Conservation (phyloP, 257 asterid genomes). For the Hygrophila difformis region DNA sequence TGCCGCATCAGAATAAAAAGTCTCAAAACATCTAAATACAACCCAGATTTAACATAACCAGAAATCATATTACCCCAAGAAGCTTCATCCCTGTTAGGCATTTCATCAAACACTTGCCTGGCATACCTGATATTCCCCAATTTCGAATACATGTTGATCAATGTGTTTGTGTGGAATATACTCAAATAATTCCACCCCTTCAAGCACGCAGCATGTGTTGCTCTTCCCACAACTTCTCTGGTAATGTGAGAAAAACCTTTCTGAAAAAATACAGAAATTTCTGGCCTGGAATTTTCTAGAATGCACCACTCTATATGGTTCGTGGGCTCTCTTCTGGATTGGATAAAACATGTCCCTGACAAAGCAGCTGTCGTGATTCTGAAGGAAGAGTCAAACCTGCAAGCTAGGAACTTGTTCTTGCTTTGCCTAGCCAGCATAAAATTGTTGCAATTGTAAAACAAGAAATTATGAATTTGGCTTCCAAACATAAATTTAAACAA, state of each 20-base stretch:
- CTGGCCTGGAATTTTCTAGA: conserved; percentile 33
- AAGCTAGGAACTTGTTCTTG: conserved; percentile 36
- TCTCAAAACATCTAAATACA: conserved; percentile 30
- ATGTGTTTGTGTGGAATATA: conserved; percentile 54
- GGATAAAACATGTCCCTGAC: conserved; percentile 18
- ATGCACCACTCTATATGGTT: conserved; percentile 29
- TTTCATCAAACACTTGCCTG: conserved; percentile 50
- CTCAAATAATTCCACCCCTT: conserved; percentile 39
- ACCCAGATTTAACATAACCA: conserved; percentile 26
- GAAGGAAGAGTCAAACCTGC: conserved; percentile 26
- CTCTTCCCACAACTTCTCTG: conserved; percentile 34
- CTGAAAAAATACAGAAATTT: conserved; percentile 48
- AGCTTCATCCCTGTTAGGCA: conserved; percentile 57
- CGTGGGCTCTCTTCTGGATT: conserved; percentile 37
- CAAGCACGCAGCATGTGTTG: conserved; percentile 44
- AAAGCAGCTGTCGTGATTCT: conserved; percentile 28
- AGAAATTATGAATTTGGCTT: too few species aligned
- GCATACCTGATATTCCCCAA: conserved; percentile 21
- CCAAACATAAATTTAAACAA: too few species aligned
- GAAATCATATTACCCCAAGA: conserved; percentile 89
- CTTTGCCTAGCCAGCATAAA: conserved; percentile 40
- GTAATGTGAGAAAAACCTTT: conserved; percentile 72
- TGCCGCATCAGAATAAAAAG: conserved; percentile 57
- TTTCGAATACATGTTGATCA: conserved; percentile 49
- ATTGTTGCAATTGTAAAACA: too few species aligned